Base-by-base conservation (phyloP, 2,329 filamentous ascomycete species). In the Ceratocystis colombiana region DNA sequence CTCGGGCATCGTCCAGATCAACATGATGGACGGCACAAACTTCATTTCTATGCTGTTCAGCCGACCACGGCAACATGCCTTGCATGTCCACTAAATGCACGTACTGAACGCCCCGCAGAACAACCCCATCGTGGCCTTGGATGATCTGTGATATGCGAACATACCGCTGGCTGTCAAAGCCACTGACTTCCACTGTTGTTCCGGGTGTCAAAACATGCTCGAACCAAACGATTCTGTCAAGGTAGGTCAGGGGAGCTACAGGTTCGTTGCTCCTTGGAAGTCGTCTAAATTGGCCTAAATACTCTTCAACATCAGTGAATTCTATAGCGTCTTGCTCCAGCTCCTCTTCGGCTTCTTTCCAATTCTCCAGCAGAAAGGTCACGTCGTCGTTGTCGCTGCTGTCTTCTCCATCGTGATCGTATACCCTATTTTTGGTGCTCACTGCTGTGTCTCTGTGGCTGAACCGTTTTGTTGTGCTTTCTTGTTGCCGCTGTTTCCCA, bases 1-100 rank as follows among this genome's bases (percentile, higher is more conserved):
- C 44, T 2, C 74, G 68, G 0, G 69, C 67, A 45, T 80, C 76
- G 5, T 77, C 73, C 0, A 73, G 66, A 5, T 77, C 73, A 2
- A 77, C 68, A 2, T 79, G 73, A 1, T 82, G 75, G 1, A 81
- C 66, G 69, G 75, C 73, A 59, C 75, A 78, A 2, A 80, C 69
- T 62, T 82, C 80, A 44, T 80, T 79, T 0, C 72, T 28, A 22
- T 78, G 76, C 20, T 62, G 61, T 17, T 65, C 62, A 20, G 33
- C 33, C 2, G 28, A 62, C 10, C 73, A 72, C 0, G 73, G 73
- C 0, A 82, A 70, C 53, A 75, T 74, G 0, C 75, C 77, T 3
- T 70, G 62, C 17, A 79, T 68, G 0, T 74, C 71, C 0, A 74
- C 70, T 0, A 73, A 75, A 17, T 77, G 72, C 0, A 73, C 70